phyloP scores from a whole-genome alignment of 768 basidiomycete genomes.

The Trametes punicea region DNA sequence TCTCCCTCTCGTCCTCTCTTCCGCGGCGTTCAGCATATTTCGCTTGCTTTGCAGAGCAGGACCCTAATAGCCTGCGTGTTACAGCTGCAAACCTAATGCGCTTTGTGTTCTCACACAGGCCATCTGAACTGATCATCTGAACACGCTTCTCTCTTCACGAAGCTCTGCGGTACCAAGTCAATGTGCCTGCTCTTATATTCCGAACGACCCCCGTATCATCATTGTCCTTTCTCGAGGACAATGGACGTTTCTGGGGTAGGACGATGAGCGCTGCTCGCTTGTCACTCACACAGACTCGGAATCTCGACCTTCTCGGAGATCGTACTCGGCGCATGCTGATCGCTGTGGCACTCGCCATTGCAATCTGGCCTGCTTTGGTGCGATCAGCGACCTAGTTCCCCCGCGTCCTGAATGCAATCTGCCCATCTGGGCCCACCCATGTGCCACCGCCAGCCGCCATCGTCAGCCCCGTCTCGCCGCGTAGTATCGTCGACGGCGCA shows the following conservation, averaged over 20 bases:
- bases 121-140: slow-evolving; percentile 1
- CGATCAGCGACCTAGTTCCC: slow-evolving; percentile 7
- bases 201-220: not conserved
- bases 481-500: not conserved
- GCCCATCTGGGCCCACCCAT: slow-evolving; percentile 1
- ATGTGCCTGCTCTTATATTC: not conserved
- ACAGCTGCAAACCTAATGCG: not conserved
- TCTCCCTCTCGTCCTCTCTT: not conserved
- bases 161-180: not conserved
- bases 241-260: slow-evolving; percentile 8
- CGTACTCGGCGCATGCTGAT: slow-evolving; percentile 3
- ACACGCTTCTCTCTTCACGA: slow-evolving; percentile 3
- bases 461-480: not conserved
- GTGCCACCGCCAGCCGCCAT: slow-evolving; percentile 8
- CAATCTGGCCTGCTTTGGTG: slow-evolving; percentile 4
- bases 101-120: slow-evolving; percentile 1
- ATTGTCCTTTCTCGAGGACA: slow-evolving; percentile 5
- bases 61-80: not conserved
- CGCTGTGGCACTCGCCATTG: not conserved
- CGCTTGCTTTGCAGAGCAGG: not conserved
- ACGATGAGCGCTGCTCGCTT: not conserved
- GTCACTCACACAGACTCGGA: not conserved
- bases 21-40: not conserved
- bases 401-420: slow-evolving; percentile 14
- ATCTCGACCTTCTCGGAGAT: slow-evolving; percentile 1